Base-by-base conservation (phyloP, 2,329 filamentous ascomycete genomes). In the Cladophialophora yegresii region DNA sequence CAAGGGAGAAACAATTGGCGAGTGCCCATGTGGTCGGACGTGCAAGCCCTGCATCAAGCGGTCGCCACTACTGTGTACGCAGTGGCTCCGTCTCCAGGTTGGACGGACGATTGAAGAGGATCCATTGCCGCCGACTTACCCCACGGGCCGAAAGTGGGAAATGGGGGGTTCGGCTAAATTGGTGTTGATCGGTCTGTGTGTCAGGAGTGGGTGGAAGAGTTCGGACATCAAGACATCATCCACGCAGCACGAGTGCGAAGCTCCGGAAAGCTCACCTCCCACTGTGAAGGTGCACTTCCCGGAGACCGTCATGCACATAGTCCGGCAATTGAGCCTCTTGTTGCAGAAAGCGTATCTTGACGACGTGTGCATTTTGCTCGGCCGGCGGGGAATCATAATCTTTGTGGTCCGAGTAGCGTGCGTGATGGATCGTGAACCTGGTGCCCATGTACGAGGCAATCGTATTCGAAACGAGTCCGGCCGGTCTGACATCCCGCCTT, bases 71-170 rank as follows among this genome's bases (percentile, higher is more conserved):
- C n/a, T n/a, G n/a, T n/a, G n/a, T n/a, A n/a, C 8, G 20, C 47
- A 43, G 36, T 6, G 23, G 47, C 9, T 50, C 20, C 10, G 23
- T 20, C 51, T 26, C 51, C 23, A 28, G 51, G 26, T 9, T 32
- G 23, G 28, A 54, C 28, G 13, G 47, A 50, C 47, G 9, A 26
- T 50, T 50, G 36, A n/a, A 7, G 36, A 43, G 16, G 13, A 43
- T 43, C 36, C 13, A 43, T 43, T n/a, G 36, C 36, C 36, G n/a
- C 36, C 36, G 16, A 20, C 51, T 54, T 54, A 50, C 51, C 51
- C 51, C 51, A 54, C 28, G 51, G 51, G 23, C 51, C 28, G 2
- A 20, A 22, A 54, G 51, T 54, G 28, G 51, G 13, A 54, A 54
- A 54, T 54, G 51, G 23, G 23, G 51, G 51, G 51, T 28, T 33